Evolutionary conservation across 116 monocot species (phyloP).

Genomic region (Papilionanthe hybrid): DNA sequence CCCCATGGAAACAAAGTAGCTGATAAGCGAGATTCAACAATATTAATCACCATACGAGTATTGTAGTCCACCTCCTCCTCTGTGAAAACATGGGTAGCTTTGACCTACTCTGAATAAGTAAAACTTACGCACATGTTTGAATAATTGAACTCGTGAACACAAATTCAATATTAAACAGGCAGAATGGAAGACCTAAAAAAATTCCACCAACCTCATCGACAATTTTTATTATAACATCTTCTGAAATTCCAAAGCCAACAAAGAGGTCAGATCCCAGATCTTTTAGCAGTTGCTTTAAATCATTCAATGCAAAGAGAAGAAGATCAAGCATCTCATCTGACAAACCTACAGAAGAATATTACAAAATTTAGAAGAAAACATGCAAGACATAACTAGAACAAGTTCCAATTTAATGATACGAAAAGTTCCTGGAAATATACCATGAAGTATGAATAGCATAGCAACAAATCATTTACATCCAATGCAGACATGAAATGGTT

Average conservation of each 20-base stretch:
- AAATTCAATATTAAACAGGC: not conserved
- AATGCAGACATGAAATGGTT: not conserved
- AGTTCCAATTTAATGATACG: not conserved
- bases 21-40: constrained; percentile 63
- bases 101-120: constrained; percentile 48
- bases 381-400: not conserved
- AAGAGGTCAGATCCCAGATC: constrained; percentile 78
- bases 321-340: constrained; percentile 73
- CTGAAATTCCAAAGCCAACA: constrained; percentile 67
- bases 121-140: constrained; percentile 6
- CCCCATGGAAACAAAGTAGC: constrained; percentile 46
- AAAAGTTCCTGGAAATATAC: not conserved
- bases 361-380: constrained; percentile 2
- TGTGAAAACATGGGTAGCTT: constrained; percentile 70
- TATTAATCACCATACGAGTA: constrained; percentile 29
- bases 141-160: not conserved
- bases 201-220: constrained; percentile 68
- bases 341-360: constrained; percentile 29
- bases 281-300: constrained; percentile 50
- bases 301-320: constrained; percentile 67
- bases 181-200: constrained; percentile 4
- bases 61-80: constrained; percentile 89
- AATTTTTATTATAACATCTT: constrained; percentile 63
- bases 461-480: not conserved
- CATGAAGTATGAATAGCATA: not conserved